Base-by-base conservation (phyloP, 106 monocot genomes). In the Agapanthus africanus region DNA sequence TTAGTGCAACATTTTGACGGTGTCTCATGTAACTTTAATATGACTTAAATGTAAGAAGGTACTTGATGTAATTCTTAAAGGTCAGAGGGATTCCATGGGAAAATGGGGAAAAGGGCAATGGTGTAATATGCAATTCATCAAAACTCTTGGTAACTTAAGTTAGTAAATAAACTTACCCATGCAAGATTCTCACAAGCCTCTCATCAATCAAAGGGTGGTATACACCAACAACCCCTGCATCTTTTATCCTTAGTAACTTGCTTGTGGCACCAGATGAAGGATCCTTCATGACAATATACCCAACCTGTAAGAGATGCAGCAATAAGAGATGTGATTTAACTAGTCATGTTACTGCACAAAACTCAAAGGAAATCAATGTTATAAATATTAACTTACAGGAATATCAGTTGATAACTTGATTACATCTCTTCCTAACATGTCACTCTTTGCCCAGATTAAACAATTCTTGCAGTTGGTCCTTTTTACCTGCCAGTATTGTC, bases 221-320 rank as follows among this genome's bases (percentile, higher is more conserved):
- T 0, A 44, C 66, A 10, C 66, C 66, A 66, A 35, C 66, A 44
- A 89, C 82, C 33, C 19, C 54, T 18, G 95, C 86, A 19, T 71
- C 86, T 80, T 80, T 79, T 33, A 91, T 91, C 67, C 95, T 91
- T 35, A 84, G 49, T 57, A 87, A 69, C 21, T 80, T 77, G 71
- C 84, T 89, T 65, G 47, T 85, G 46, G 63, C 66, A 64, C 84
- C 84, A 40, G 88, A 83, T 25, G 71, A 67, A 61, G 60, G 78
- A 82, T 87, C 91, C 44, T 70, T 89, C 91, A 97, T 80, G 37
- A 97, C 82, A 65, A 89, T 91, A 63, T 97, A 97, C 27, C 91
- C 91, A 71, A 89, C 83, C 91, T 91, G 60, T 67, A 42, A 44
- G 18, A 60, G 50, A 67, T 39, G 23, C 22, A 44, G 16, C 23